Evolutionary conservation across 805 yeast species (phyloP), one percentile per base, ranked within the genome.

Genomic region (Sugiyamaella valdiviana): DNA sequence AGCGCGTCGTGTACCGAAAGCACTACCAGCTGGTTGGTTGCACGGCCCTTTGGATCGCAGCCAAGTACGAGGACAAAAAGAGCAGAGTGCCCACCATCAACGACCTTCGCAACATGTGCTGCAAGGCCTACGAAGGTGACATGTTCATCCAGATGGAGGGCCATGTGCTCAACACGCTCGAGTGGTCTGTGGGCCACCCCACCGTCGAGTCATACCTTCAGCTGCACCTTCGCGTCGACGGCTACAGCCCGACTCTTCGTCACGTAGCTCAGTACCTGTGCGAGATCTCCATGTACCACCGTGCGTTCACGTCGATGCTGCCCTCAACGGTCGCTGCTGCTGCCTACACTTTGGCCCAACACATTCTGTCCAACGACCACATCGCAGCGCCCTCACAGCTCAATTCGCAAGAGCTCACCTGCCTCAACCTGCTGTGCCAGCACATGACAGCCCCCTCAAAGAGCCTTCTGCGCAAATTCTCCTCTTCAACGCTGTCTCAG

Each of bases 21-120:
- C 97, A 90, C 67, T 81, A 87, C 52, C 96, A 90, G 66, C 74
- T 91, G 45, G 91, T 91, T 7, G 88, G 95, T 32, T 85, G 95
- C 53, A 89, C 96, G 3, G 87, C 96, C 52, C 70, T 91, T 23
- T 91, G 97, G 97, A 76, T 91, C 23, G 88, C 96, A 2, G 82
- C 96, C 20, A 91, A 91, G 65, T 74, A 81, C 14, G 79, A 78
- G 59, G 87, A 87, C 52, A 82, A 82, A 63, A 76, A 93, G 62
- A 79, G 80, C 51, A 74, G 89, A 57, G 78, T 84, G 42, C 95
- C 95, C 39, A 77, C 87, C 56, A 73, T 85, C 45, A 71, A 75
- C 23, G 95, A 87, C 60, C 72, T 87, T 48, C 79, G 83, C 49
- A 79, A 75, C 57, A 71, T 85, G 58, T 85, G 95, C 68, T 85